Evolutionary conservation across 2,329 filamentous ascomycete species (phyloP).

Genomic region (Colletotrichum graminicola): DNA sequence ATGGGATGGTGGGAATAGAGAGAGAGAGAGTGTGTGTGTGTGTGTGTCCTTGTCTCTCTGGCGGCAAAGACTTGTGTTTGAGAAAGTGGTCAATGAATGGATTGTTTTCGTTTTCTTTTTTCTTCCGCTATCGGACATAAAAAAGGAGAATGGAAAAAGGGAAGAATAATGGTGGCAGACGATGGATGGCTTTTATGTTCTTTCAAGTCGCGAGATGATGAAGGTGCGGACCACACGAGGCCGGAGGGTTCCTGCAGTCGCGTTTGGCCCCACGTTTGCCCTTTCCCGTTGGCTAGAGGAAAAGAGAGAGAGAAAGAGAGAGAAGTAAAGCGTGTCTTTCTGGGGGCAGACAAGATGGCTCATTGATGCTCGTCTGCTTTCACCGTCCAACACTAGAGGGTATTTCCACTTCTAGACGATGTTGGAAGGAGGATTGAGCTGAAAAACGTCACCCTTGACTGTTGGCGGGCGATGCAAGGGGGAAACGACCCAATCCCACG

Average conservation of each 20-base stretch:
- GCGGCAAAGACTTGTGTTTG: neutral
- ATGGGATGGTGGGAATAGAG: neutral
- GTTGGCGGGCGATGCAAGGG: neutral
- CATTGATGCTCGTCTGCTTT: neutral
- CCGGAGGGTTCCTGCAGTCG: slow-evolving; percentile 15
- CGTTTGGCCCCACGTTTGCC: slow-evolving; percentile 9
- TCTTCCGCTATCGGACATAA: too few relatives aligned
- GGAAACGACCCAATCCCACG: too few relatives aligned
- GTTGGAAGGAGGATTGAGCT: neutral
- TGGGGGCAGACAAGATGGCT: too few relatives aligned
- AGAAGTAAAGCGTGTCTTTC: neutral
- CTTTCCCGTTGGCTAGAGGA: neutral
- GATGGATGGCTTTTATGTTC: neutral
- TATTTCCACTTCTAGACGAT: neutral
- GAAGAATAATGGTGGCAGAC: neutral
- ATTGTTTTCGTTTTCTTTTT: neutral
- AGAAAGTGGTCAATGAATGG: too few relatives aligned
- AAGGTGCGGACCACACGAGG: neutral
- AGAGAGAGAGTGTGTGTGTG: too few relatives aligned
- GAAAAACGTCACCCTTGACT: neutral
- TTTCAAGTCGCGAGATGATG: neutral
- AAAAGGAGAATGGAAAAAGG: neutral
- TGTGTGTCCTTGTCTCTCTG: neutral
- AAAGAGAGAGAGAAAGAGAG: neutral
- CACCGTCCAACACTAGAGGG: neutral